phyloP scores from a whole-genome alignment of 164 flowering plant genomes.

The grape (Vitis vinifera) region ASM3070453v1 NC_081816.1:7590501-7591000 shows the following conservation, averaged over 20 bases:
- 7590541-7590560: conserved; percentile 27
- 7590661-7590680: not conserved
- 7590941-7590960: no score
- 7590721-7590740: conserved; percentile 22
- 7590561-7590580: not conserved
- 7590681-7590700: not conserved
- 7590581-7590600: conserved; percentile 19
- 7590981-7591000: no score
- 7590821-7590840: conserved; percentile 15
- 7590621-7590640: conserved; percentile 24
- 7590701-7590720: conserved; percentile 19
- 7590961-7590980: no score
- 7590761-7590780: conserved; percentile 33
- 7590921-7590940: no score
- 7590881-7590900: no score
- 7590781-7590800: conserved; percentile 28
- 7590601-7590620: conserved; percentile 25
- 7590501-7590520: conserved; percentile 24
- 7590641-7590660: conserved; percentile 25
- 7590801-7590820: conserved; percentile 8
- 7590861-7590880: not conserved
- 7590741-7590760: conserved; percentile 27
- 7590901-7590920: not conserved
- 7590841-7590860: conserved; percentile 31
- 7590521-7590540: conserved; percentile 35